These are phyloP conservation scores for Fraxinus ornus DNA, from an alignment of 305 asterid genomes.

Conservation along the genomic window DNA sequence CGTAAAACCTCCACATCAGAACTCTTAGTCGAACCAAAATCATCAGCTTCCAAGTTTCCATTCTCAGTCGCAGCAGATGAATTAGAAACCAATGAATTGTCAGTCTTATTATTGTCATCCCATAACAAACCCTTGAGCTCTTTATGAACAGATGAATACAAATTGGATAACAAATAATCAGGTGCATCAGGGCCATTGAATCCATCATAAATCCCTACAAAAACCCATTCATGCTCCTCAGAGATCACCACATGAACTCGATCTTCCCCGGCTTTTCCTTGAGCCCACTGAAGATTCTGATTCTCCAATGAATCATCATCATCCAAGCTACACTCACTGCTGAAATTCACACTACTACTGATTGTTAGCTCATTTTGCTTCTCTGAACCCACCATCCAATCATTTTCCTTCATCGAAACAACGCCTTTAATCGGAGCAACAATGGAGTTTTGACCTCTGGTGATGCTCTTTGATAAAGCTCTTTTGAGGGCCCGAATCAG, in stretches of 20 bases:
- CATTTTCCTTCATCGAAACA: slow-evolving; percentile 58
- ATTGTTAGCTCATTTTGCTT: slow-evolving; percentile 71
- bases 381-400: slow-evolving; percentile 57
- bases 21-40: not conserved
- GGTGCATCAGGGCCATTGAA: slow-evolving; percentile 97
- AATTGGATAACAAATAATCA: slow-evolving; percentile 73
- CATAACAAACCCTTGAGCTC: slow-evolving; percentile 85
- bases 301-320: slow-evolving; percentile 58
- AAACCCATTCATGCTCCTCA: slow-evolving; percentile 88
- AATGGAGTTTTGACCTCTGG: slow-evolving; percentile 78
- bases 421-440: slow-evolving; percentile 84
- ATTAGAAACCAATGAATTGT: slow-evolving; percentile 22
- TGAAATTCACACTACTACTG: slow-evolving; percentile 56
- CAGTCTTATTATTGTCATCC: slow-evolving; percentile 57
- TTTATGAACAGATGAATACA: slow-evolving; percentile 70
- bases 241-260: slow-evolving; percentile 88
- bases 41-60: slow-evolving; percentile 12
- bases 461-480: slow-evolving; percentile 66
- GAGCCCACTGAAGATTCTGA: slow-evolving; percentile 92
- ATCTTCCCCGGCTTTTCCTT: slow-evolving; percentile 94
- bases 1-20: slow-evolving; percentile 32
- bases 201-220: slow-evolving; percentile 92
- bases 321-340: slow-evolving; percentile 76
- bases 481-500: slow-evolving; percentile 58
- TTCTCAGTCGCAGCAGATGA: slow-evolving; percentile 25